Evolutionary conservation across 768 basidiomycete genomes (phyloP).

Genomic region (Boletus patriciae): DNA sequence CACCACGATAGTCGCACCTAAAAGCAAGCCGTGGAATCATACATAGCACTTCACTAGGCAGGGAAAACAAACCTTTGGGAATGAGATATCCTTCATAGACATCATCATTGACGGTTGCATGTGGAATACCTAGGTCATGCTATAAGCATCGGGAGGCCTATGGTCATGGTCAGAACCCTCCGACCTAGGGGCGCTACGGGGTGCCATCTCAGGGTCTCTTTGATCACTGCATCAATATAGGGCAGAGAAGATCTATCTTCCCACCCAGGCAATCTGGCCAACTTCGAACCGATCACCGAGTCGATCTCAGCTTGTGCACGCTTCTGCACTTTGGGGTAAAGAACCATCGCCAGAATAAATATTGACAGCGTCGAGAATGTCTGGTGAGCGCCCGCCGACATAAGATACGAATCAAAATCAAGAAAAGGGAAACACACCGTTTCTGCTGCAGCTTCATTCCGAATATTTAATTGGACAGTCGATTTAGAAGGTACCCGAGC

Average conservation of each 20-base stretch:
- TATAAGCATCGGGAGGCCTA: background rate
- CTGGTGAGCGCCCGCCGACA: background rate
- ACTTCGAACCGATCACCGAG: slow-evolving; percentile 1
- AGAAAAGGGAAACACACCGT: background rate
- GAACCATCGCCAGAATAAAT: slow-evolving; percentile 17
- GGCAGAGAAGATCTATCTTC: slow-evolving; percentile 13
- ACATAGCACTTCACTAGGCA: background rate
- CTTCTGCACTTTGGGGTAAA: slow-evolving; percentile 15
- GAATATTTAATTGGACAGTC: background rate
- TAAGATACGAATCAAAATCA: background rate
- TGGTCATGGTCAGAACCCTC: background rate
- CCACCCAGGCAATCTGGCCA: slow-evolving; percentile 15
- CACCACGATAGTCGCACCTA: slow-evolving; percentile 1
- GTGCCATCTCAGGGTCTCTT: slow-evolving; percentile 12
- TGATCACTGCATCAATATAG: slow-evolving; percentile 11
- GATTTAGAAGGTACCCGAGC: background rate
- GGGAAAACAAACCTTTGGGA: slow-evolving; percentile 32
- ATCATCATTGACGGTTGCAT: slow-evolving; percentile 37
- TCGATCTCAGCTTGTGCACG: slow-evolving; percentile 18
- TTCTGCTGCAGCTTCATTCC: slow-evolving; percentile 14
- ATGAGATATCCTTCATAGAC: slow-evolving; percentile 47
- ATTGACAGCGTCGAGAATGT: slow-evolving; percentile 4
- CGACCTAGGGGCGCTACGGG: slow-evolving; percentile 14
- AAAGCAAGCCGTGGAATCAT: background rate
- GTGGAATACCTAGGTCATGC: slow-evolving; percentile 20